Evolutionary conservation across 345 rosid species (phyloP).

Genomic region (Hirschfeldia incana): DNA sequence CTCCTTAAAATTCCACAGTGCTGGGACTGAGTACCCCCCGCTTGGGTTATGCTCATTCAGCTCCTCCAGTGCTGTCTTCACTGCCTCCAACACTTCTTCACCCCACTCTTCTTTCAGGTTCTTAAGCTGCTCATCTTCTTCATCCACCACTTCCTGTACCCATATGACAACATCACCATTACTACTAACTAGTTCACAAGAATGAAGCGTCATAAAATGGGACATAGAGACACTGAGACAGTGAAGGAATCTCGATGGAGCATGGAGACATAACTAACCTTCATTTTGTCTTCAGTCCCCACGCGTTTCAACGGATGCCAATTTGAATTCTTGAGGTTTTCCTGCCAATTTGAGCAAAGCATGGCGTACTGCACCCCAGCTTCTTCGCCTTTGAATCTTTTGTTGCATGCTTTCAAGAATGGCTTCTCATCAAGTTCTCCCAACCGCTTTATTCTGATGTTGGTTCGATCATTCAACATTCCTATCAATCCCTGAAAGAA

Average conservation of each 20-base stretch:
- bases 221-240: not conserved
- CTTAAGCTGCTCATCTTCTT: slow-evolving; percentile 65
- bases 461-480: slow-evolving; percentile 36
- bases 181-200: not conserved
- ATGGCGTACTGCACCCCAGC: slow-evolving; percentile 51
- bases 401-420: slow-evolving; percentile 54
- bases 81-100: slow-evolving; percentile 53
- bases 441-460: slow-evolving; percentile 71
- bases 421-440: slow-evolving; percentile 73
- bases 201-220: not conserved
- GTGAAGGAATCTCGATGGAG: not conserved
- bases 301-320: slow-evolving; percentile 75
- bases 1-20: slow-evolving; percentile 69
- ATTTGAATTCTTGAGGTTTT: slow-evolving; percentile 48
- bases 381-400: slow-evolving; percentile 51
- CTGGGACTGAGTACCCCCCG: slow-evolving; percentile 58
- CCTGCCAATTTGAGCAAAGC: slow-evolving; percentile 74
- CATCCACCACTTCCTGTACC: slow-evolving; percentile 67
- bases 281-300: slow-evolving; percentile 36
- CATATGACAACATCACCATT: not conserved
- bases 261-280: slow-evolving; percentile 16
- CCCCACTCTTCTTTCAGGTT: slow-evolving; percentile 67
- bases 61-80: slow-evolving; percentile 66
- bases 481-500: slow-evolving; percentile 53
- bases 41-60: slow-evolving; percentile 74